phyloP scores from a whole-genome alignment of 768 basidiomycete species.

The Cyclocybe aegerita region DNA sequence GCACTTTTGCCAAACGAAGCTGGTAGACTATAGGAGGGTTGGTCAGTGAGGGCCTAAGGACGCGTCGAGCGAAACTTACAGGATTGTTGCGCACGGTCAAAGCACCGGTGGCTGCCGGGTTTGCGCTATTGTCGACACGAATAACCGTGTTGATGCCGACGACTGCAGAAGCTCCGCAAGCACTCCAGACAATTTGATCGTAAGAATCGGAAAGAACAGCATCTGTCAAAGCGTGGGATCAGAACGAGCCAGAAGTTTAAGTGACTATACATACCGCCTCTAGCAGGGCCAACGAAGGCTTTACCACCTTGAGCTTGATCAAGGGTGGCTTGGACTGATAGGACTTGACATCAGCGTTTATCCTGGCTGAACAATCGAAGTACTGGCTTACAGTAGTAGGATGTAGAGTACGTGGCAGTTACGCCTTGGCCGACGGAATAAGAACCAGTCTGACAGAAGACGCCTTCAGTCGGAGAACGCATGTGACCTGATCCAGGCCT shows the following conservation, averaged over 20 bases:
- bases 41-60: background rate
- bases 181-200: slow-evolving; percentile 18
- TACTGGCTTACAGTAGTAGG: slow-evolving; percentile 16
- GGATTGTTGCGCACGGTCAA: slow-evolving; percentile 15
- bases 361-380: background rate
- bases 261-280: slow-evolving; percentile 1
- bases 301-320: slow-evolving; percentile 5
- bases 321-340: slow-evolving; percentile 17
- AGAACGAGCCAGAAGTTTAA: background rate
- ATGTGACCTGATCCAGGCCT: background rate
- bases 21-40: slow-evolving; percentile 2
- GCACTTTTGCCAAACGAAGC: slow-evolving; percentile 9
- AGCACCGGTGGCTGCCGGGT: slow-evolving; percentile 11
- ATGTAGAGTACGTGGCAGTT: slow-evolving; percentile 12
- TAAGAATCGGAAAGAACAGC: slow-evolving; percentile 7
- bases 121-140: slow-evolving; percentile 18
- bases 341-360: background rate
- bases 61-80: slow-evolving; percentile 7
- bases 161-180: slow-evolving; percentile 15
- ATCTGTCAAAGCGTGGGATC: background rate
- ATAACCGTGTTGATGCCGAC: slow-evolving; percentile 19
- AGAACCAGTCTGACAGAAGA: slow-evolving; percentile 11
- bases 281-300: slow-evolving; percentile 14
- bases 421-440: slow-evolving; percentile 17
- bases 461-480: background rate